Evolutionary conservation across 2,329 filamentous ascomycete species (phyloP), one percentile per base, ranked within the genome.

Genomic region (Aspergillus fructus): DNA sequence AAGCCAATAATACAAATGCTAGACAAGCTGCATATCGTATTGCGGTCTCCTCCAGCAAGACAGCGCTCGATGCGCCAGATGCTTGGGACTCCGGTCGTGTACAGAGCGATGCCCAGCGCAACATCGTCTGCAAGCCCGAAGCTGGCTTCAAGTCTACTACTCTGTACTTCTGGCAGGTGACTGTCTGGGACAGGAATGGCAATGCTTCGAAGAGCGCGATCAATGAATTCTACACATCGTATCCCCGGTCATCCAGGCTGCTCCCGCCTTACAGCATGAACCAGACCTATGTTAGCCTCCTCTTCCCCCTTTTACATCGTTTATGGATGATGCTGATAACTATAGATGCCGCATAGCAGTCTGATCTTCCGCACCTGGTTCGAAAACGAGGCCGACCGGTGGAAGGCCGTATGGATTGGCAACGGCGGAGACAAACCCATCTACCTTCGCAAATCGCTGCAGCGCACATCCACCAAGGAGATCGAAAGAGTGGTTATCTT

Each of bases 401-500:
- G 65, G 65, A 67, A 67, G 37, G 65, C 65, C 9, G 61, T 67
- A 12, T 67, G 65, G 65, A 65, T 67, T 23, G 65, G 65, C 3
- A 60, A 67, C 51, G 65, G 65, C 43, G 64, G 61, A 1, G 65
- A 67, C 30, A 67, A 67, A 21, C 65, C 64, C 1, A 66, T 67
- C 12, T 67, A 67, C 41, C 55, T 66, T 5, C 56, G 64, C 11
- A 67, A 67, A 34, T 58, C 64, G 0, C 61, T 67, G 19, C 17
- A 62, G 4, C 23, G 60, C 49, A 4, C 42, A 41, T 24, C 39
- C 34, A 5, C 62, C 56, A 12, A 57, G 8, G 2, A 8, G 3
- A 13, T 45, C 13, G 27, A 43, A 2, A 60, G 59, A 7, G 65
- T 62, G 11, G 55, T 67, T 33, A 13, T 67, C 3, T 64, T 67